Evolutionary conservation across 1,139 yeast species (phyloP).

Genomic region (Petasospora fabianii): DNA sequence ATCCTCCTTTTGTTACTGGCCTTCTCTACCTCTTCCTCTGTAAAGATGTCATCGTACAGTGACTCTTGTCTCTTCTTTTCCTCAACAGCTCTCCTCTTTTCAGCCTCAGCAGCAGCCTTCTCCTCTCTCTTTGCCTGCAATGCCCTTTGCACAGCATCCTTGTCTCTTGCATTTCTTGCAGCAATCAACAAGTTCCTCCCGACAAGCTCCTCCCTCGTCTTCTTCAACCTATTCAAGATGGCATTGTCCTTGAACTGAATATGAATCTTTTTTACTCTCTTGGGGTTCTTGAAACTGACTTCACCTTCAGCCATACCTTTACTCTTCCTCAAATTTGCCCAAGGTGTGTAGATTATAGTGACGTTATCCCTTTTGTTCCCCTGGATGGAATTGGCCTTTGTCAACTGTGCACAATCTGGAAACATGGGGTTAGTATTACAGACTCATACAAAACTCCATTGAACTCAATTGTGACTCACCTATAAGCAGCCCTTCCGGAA

Average conservation of each 20-base stretch:
- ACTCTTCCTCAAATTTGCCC: constrained; percentile 65
- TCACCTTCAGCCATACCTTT: constrained; percentile 84
- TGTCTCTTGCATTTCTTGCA: constrained; percentile 35
- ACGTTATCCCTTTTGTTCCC: constrained; percentile 72
- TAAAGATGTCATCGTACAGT: neutral
- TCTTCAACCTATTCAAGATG: constrained; percentile 62
- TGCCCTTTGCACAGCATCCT: constrained; percentile 9
- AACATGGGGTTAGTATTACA: neutral
- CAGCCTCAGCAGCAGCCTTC: constrained; percentile 37
- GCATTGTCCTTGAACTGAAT: constrained; percentile 59
- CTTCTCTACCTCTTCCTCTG: constrained; percentile 34
- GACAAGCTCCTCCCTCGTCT: constrained; percentile 58
- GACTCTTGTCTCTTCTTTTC: constrained; percentile 2
- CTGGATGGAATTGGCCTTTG: constrained; percentile 77
- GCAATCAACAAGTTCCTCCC: constrained; percentile 44
- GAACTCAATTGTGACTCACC: constrained; percentile 8
- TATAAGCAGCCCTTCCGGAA: constrained; percentile 44
- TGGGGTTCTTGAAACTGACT: constrained; percentile 63
- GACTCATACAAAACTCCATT: neutral
- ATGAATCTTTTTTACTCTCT: constrained; percentile 49
- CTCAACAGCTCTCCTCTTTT: constrained; percentile 1
- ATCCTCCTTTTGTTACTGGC: constrained; percentile 51
- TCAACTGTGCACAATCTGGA: constrained; percentile 64
- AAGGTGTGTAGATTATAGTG: constrained; percentile 73
- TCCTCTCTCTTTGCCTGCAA: constrained; percentile 26